Evolutionary conservation across 2,329 filamentous ascomycete genomes (phyloP).

Genomic region (Ceratocystis papillata): DNA sequence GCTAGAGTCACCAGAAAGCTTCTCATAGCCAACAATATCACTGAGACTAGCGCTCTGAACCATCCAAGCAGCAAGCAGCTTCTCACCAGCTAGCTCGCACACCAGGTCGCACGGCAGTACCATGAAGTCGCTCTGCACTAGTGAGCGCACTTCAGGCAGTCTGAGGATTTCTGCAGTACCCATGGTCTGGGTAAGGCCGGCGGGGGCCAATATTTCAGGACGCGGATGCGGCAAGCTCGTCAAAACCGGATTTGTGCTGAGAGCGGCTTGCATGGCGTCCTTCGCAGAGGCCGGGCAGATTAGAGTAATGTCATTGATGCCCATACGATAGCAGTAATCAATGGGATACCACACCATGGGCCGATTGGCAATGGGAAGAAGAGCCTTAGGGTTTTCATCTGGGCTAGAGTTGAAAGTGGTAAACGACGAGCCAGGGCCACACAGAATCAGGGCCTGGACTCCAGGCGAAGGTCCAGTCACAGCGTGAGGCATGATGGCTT

Average conservation of each 20-base stretch:
- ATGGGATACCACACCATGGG: slow-evolving; percentile 87
- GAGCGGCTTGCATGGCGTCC: slow-evolving; percentile 54
- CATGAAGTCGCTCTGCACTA: slow-evolving; percentile 75
- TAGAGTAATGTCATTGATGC: slow-evolving; percentile 58
- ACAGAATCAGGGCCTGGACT: slow-evolving; percentile 73
- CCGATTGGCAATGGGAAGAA: slow-evolving; percentile 70
- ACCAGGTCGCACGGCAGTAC: slow-evolving; percentile 88
- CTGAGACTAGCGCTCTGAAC: slow-evolving; percentile 62
- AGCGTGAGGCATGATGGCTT: slow-evolving; percentile 58
- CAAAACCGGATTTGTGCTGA: slow-evolving; percentile 68
- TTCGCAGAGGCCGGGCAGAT: slow-evolving; percentile 55
- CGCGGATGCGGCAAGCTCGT: slow-evolving; percentile 62
- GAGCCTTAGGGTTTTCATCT: slow-evolving; percentile 69
- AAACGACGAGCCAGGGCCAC: slow-evolving; percentile 70
- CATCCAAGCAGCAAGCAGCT: slow-evolving; percentile 86
- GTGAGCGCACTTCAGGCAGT: slow-evolving; percentile 66
- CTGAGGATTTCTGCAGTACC: slow-evolving; percentile 83
- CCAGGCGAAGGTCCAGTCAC: slow-evolving; percentile 61
- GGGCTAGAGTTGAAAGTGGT: slow-evolving; percentile 73
- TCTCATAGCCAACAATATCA: slow-evolving; percentile 44
- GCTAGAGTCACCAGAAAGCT: slow-evolving; percentile 34
- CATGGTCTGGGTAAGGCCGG: slow-evolving; percentile 66
- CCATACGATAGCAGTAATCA: slow-evolving; percentile 73
- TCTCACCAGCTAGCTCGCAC: slow-evolving; percentile 75
- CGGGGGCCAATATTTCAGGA: slow-evolving; percentile 65